Evolutionary conservation across 164 flowering plant genomes (phyloP), one percentile per base, ranked within the genome.

Genomic region (Pachysandra terminalis): DNA sequence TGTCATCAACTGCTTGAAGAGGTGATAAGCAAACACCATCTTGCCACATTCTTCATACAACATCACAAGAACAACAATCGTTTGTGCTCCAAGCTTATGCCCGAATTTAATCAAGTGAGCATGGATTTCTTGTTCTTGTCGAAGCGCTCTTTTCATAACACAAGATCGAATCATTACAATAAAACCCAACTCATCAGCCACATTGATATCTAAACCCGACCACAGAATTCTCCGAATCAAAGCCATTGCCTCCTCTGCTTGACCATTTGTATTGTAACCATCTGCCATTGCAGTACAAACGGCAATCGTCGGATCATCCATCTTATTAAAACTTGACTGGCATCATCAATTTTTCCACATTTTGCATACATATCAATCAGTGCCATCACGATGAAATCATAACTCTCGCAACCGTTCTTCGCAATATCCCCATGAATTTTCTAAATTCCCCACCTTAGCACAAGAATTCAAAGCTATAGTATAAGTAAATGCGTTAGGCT

Each of bases 81-180:
- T 64, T 41, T 67, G 69, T 12, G 56, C 70, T 3, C 73, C 75
- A 0, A 60, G 52, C 56, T 71, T 51, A 56, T 54, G 55, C 63
- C 75, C 77, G 14, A 60, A 57, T 57, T 77, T 77, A 45, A 77
- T 71, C 69, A 74, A 48, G 51, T 71, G 77, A 12, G 71, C 69
- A 68, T 77, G 80, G 35, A 77, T 71, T 51, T 74, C 80, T 66
- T 74, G 80, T 28, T 77, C 80, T 52, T 73, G 80, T 40, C 60
- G 59, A 27, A 71, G 57, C 9, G 77, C 70, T 27, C 22, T 37
- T 56, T 64, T 70, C 48, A 62, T 28, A 27, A 54, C 61, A 56
- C 77, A 77, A 61, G 77, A 32, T 55, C 74, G 66, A 45, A 74
- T 64, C 70, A 77, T 26, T 48, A 70, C 67, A 6, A 68, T 14